Evolutionary conservation across 805 yeast species (phyloP).

Genomic region (Saturnispora quitensis): DNA sequence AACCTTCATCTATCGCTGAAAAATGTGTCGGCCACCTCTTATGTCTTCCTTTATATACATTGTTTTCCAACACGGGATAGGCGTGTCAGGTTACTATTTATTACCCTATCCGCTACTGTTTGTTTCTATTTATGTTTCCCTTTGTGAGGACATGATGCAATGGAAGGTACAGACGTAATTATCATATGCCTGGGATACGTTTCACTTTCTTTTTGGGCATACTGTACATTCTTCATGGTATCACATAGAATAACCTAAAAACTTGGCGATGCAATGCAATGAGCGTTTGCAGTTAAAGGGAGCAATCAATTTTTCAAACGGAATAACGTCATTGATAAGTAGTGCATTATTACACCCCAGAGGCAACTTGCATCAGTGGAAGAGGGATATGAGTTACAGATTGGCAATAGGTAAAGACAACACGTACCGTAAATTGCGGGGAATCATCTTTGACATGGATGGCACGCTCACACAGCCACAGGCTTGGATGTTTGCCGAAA

Average conservation of each 20-base stretch:
- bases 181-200: background rate
- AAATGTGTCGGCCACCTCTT: too few species aligned
- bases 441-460: conserved; percentile 71
- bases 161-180: background rate
- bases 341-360: background rate
- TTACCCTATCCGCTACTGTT: background rate
- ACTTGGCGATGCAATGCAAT: background rate
- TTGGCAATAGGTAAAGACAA: background rate
- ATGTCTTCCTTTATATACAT: background rate
- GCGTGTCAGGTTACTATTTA: background rate
- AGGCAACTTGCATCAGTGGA: background rate
- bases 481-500: conserved; percentile 35
- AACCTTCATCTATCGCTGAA: too few species aligned
- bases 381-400: background rate
- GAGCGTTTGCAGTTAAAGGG: background rate
- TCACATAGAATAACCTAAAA: background rate
- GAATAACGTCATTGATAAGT: background rate
- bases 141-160: background rate
- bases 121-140: background rate
- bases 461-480: conserved; percentile 67
- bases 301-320: background rate
- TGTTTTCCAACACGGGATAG: background rate
- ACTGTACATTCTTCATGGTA: background rate
- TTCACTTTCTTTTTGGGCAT: background rate
- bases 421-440: conserved; percentile 22